Evolutionary conservation across 805 yeast species (phyloP).

Genomic region (Candida adriatica): DNA sequence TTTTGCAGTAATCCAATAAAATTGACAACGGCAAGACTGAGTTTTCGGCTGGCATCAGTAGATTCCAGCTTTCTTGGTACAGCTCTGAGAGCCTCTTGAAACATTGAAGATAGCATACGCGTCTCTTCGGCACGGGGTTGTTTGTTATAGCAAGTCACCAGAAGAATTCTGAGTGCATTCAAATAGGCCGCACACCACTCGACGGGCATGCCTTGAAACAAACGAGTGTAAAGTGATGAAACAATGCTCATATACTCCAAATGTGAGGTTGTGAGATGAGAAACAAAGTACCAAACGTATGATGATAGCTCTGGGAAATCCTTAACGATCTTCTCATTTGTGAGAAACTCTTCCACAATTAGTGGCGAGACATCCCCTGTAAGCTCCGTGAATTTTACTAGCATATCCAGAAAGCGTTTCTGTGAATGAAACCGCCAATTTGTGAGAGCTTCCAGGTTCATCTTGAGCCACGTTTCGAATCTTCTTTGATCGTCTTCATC

Average conservation of each 20-base stretch:
- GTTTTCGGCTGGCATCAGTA: slow-evolving; percentile 3
- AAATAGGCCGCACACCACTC: slow-evolving; percentile 11
- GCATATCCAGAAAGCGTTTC: slow-evolving; percentile 4
- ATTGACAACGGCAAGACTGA: slow-evolving; percentile 6
- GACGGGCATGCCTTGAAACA: neutral
- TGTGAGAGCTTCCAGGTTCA: neutral
- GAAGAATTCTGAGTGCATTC: slow-evolving; percentile 1
- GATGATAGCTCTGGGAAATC: slow-evolving; percentile 2
- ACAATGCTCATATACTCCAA: slow-evolving; percentile 4
- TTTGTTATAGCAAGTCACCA: slow-evolving; percentile 3
- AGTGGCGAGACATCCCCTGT: slow-evolving; percentile 8
- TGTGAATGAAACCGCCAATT: neutral
- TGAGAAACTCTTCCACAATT: slow-evolving; percentile 5
- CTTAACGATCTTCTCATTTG: slow-evolving; percentile 3
- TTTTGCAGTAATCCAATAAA: slow-evolving; percentile 10
- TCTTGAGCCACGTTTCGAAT: slow-evolving; percentile 10
- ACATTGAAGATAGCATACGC: neutral
- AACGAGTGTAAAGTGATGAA: slow-evolving; percentile 2
- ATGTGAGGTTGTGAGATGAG: slow-evolving; percentile 1
- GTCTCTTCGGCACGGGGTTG: neutral
- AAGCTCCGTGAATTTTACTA: slow-evolving; percentile 5
- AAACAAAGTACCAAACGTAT: slow-evolving; percentile 9
- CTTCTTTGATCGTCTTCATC: neutral
- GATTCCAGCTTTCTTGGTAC: slow-evolving; percentile 1
- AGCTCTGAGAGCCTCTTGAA: slow-evolving; percentile 1